These are phyloP conservation scores for barrel medic (Medicago truncatula) DNA, from an alignment of 306 rosid species.

Conservation along the genomic window DNA sequence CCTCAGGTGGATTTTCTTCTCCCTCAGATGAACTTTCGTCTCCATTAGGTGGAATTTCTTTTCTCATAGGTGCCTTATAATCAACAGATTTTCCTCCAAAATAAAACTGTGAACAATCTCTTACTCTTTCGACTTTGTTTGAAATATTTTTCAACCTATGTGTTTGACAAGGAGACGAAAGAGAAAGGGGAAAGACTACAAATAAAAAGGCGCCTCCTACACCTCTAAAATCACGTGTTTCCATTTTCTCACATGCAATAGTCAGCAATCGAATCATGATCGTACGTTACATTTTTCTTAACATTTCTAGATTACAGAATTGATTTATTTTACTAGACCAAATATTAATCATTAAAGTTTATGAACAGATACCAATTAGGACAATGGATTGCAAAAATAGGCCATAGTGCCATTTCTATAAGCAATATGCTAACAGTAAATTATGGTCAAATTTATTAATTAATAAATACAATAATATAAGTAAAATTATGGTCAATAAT, in stretches of 20 bases:
- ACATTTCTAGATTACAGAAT: neutral
- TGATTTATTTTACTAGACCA: conserved; percentile 25
- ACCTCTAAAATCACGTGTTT: conserved; percentile 16
- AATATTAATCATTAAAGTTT: neutral
- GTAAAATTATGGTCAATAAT: no score
- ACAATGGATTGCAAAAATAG: neutral
- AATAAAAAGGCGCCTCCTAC: neutral
- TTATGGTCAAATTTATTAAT: no score
- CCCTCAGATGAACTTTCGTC: neutral
- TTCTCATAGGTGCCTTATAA: neutral
- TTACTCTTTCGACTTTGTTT: neutral
- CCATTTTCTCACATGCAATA: conserved; percentile 29
- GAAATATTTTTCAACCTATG: conserved; percentile 13
- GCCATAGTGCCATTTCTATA: neutral
- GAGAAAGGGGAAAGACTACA: neutral
- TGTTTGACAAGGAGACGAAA: neutral
- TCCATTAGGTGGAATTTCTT: neutral
- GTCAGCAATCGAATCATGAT: neutral
- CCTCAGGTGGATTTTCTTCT: neutral
- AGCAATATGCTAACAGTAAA: no score
- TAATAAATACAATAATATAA: no score
- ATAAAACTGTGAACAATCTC: conserved; percentile 5
- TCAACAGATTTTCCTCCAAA: neutral
- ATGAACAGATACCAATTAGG: neutral
- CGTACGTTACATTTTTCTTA: neutral